phyloP scores from a whole-genome alignment of 345 rosid species.

The Psidium friedrichsthalianum region DNA sequence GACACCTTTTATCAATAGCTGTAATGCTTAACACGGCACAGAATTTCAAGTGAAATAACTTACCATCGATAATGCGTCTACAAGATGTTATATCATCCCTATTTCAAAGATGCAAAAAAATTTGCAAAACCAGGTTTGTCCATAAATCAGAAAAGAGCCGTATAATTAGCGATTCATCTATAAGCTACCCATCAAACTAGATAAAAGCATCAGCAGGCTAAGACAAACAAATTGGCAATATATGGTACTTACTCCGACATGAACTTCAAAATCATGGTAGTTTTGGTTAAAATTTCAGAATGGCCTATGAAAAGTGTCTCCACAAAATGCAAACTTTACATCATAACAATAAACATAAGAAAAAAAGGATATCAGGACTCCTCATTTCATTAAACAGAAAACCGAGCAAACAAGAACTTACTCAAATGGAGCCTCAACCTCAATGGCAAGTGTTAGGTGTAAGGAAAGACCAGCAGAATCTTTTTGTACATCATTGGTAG shows the following conservation, averaged over 20 bases:
- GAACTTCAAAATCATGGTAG: background rate
- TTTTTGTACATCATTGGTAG: conserved; percentile 1
- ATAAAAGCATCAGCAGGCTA: background rate
- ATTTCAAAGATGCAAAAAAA: background rate
- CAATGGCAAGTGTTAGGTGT: conserved; percentile 48
- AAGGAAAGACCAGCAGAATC: conserved; percentile 29
- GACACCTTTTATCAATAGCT: background rate
- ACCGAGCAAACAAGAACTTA: conserved; percentile 13
- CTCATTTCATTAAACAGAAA: background rate
- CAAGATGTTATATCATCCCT: background rate
- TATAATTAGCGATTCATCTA: conserved; percentile 1
- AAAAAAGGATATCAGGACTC: background rate
- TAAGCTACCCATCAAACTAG: background rate
- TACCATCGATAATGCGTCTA: background rate
- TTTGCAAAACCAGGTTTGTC: background rate
- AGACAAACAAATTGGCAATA: background rate
- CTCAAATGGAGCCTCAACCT: conserved; percentile 62
- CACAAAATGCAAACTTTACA: background rate
- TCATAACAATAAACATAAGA: background rate
- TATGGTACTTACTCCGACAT: background rate
- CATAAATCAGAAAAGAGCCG: background rate
- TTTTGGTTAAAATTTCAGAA: background rate
- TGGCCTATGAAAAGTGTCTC: background rate
- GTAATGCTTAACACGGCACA: background rate
- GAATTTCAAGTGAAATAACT: background rate